Percentiles rank a stretch among this genome's conserved stretches.
phyloP scores from a whole-genome alignment of 768 basidiomycete species.

The Tulasnella sp. region DNA sequence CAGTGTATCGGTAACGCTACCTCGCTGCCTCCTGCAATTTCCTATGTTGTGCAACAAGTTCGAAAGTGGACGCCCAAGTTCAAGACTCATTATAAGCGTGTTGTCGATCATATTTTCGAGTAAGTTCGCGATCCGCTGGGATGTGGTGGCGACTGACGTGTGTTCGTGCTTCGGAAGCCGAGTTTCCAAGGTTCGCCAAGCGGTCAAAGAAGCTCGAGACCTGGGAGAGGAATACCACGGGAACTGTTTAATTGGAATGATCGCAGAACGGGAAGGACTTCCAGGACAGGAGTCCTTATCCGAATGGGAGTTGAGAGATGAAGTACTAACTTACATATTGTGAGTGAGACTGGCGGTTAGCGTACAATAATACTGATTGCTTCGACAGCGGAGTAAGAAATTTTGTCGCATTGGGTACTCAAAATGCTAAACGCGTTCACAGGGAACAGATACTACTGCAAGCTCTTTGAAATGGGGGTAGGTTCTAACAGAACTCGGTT shows the following conservation, averaged over 20 bases:
- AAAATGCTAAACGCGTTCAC: not conserved
- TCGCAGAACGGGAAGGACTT: not conserved
- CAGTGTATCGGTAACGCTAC: not conserved
- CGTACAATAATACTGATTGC: not conserved
- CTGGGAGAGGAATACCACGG: not conserved
- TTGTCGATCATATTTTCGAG: not conserved
- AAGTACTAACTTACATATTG: slow-evolving; percentile 16
- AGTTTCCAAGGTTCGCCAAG: not conserved
- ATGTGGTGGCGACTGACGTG: not conserved
- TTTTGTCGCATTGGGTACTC: not conserved
- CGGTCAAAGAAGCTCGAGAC: not conserved
- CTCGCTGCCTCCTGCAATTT: not conserved
- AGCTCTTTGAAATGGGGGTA: slow-evolving; percentile 2
- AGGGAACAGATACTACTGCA: slow-evolving; percentile 16
- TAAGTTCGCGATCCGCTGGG: not conserved
- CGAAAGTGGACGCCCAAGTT: not conserved
- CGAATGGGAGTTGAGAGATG: slow-evolving; percentile 8
- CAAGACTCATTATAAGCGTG: not conserved
- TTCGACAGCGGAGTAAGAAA: not conserved
- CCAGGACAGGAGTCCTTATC: not conserved
- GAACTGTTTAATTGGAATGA: not conserved
- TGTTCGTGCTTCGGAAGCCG: not conserved
- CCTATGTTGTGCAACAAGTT: not conserved
- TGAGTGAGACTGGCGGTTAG: not conserved
- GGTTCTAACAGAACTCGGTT: not conserved